These are phyloP conservation scores for Pseudogymnoascus sp. DNA, from an alignment of 2,329 filamentous ascomycete species.

Conservation along the genomic window DNA sequence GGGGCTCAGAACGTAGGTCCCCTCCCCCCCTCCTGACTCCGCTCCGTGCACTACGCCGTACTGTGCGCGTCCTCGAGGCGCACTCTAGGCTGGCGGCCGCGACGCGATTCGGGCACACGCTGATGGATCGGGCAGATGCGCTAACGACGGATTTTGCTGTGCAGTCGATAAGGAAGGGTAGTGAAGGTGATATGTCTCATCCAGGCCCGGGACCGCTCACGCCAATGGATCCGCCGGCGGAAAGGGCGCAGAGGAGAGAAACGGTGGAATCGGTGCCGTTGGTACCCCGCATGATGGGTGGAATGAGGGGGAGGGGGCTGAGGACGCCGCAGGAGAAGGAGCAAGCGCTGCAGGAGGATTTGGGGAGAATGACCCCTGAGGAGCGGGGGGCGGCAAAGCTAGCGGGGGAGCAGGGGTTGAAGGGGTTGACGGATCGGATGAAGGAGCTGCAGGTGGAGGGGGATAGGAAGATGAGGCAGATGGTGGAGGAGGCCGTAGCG, in stretches of 20 bases:
- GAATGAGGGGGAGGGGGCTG: not conserved
- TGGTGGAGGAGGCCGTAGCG: not conserved
- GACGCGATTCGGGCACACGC: not conserved
- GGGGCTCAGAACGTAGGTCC: not conserved
- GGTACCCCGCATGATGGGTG: no score
- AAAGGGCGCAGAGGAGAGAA: no score
- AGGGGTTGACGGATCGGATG: not conserved
- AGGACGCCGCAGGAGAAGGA: not conserved
- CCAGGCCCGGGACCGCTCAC: no score
- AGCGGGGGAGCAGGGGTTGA: not conserved
- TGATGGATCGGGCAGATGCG: not conserved
- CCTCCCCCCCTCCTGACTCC: not conserved
- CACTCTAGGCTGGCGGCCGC: not conserved
- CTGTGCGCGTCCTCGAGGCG: not conserved
- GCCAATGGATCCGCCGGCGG: no score
- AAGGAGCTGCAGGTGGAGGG: not conserved
- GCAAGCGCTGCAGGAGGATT: conserved; percentile 5
- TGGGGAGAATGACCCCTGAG: conserved; percentile 2
- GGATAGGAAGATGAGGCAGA: not conserved
- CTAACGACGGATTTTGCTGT: not conserved
- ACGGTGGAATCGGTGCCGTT: no score
- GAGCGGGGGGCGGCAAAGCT: not conserved
- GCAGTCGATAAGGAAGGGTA: no score
- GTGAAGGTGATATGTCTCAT: no score
- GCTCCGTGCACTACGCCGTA: not conserved